A percentile compares a stretch with the other conserved stretches of the same genome.
Conservation (phyloP, 805 yeast species). For the Pichia pseudocactophila region DNA sequence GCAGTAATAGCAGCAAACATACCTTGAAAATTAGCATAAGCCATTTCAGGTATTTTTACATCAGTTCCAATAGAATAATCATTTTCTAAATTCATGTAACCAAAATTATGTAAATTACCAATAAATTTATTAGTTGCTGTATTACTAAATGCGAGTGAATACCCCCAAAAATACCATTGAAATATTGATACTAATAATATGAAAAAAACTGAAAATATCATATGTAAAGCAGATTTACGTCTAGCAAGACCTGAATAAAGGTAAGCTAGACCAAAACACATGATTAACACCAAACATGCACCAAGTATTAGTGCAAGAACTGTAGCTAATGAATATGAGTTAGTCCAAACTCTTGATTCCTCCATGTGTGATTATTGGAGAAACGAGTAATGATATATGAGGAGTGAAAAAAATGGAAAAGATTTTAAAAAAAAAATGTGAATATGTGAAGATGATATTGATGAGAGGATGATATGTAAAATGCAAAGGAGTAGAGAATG, state of each 20-base stretch:
- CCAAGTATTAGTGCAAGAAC: conserved; percentile 48
- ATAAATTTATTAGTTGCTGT: conserved; percentile 77
- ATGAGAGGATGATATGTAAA: too few species aligned
- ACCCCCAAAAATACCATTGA: conserved; percentile 99
- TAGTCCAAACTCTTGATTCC: conserved; percentile 9
- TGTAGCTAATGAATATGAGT: conserved; percentile 36
- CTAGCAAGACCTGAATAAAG: conserved; percentile 87
- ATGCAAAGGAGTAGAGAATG: too few species aligned
- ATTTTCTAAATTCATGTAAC: conserved; percentile 63
- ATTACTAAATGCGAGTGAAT: conserved; percentile 78
- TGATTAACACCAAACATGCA: conserved; percentile 68
- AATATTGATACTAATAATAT: conserved; percentile 40
- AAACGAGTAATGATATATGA: too few species aligned
- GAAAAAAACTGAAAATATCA: conserved; percentile 74
- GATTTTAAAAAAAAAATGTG: too few species aligned
- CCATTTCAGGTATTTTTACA: conserved; percentile 61
- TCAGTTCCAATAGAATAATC: background rate
- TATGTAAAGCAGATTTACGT: conserved; percentile 79
- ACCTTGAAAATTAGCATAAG: conserved; percentile 80
- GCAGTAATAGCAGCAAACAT: conserved; percentile 88
- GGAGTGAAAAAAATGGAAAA: too few species aligned
- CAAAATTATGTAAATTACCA: conserved; percentile 79
- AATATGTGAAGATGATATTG: too few species aligned
- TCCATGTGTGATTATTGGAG: background rate
- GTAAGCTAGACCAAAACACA: conserved; percentile 94